These are phyloP conservation scores for Colletotrichum orchidophilum DNA, from an alignment of 2,329 filamentous ascomycete species.

Conservation along the genomic window DNA sequence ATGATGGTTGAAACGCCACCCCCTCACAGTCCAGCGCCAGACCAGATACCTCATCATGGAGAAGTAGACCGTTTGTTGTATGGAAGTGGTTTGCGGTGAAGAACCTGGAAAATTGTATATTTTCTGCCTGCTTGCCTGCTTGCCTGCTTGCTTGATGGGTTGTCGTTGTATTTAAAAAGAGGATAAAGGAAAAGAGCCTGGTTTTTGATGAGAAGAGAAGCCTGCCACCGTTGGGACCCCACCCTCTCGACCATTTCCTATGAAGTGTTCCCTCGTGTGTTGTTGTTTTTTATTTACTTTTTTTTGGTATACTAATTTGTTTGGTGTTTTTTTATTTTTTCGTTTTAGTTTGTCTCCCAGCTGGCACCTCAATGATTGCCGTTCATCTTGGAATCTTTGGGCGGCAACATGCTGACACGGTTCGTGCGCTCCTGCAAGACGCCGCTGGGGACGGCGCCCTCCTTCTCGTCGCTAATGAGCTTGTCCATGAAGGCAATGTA, in stretches of 20 bases:
- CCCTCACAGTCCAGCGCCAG: background rate
- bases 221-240: background rate
- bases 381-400: constrained; percentile 46
- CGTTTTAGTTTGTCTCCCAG: background rate
- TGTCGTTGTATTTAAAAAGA: background rate
- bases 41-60: no score
- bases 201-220: background rate
- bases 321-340: background rate
- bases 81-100: no score
- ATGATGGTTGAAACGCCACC: constrained; percentile 16
- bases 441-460: constrained; percentile 40
- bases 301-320: background rate
- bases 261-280: background rate
- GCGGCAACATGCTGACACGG: constrained; percentile 44
- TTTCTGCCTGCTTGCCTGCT: background rate
- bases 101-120: no score
- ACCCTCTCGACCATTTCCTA: background rate
- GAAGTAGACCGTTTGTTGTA: no score
- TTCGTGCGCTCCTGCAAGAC: constrained; percentile 48
- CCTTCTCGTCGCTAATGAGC: constrained; percentile 64
- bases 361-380: constrained; percentile 42
- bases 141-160: background rate
- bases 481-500: constrained; percentile 98
- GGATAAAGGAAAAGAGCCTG: background rate
- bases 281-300: background rate